Evolutionary conservation across 2,329 filamentous ascomycete genomes (phyloP).

Genomic region (Colletotrichum cereale): DNA sequence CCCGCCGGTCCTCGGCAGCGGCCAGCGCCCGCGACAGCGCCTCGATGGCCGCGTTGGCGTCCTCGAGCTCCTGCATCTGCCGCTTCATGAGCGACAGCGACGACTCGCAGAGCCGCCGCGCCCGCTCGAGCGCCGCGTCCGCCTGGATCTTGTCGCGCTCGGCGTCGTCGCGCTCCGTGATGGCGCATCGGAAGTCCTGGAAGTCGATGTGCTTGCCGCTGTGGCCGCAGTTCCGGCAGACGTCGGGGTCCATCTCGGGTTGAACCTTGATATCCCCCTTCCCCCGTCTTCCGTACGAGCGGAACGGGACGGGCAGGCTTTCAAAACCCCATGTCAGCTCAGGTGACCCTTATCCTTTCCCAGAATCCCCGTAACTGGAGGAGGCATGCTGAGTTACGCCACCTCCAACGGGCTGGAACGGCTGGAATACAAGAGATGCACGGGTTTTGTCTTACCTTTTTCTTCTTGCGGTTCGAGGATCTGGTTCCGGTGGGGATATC

Average conservation of each 20-base stretch:
- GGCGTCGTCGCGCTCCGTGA: conserved; percentile 38
- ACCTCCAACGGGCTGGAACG: not conserved
- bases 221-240: conserved; percentile 38
- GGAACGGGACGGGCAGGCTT: not conserved
- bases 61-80: conserved; percentile 39
- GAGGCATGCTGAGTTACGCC: not conserved
- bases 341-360: not conserved
- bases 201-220: conserved; percentile 34
- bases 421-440: not conserved
- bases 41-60: conserved; percentile 34
- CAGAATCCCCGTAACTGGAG: not conserved
- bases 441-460: conserved; percentile 16
- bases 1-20: conserved; percentile 29
- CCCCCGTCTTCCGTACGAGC: not conserved
- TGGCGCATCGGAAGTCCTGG: conserved; percentile 35
- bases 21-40: conserved; percentile 12
- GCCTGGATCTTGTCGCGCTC: conserved; percentile 39
- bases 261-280: too few relatives aligned
- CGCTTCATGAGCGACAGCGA: conserved; percentile 35
- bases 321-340: conserved; percentile 12
- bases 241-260: conserved; percentile 31
- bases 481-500: conserved; percentile 17
- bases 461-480: conserved; percentile 9
- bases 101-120: conserved; percentile 32
- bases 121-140: conserved; percentile 33